Evolutionary conservation across 495 filamentous ascomycete species (phyloP), one percentile per base, ranked within the genome.

Genomic region (Podospora sp.): DNA sequence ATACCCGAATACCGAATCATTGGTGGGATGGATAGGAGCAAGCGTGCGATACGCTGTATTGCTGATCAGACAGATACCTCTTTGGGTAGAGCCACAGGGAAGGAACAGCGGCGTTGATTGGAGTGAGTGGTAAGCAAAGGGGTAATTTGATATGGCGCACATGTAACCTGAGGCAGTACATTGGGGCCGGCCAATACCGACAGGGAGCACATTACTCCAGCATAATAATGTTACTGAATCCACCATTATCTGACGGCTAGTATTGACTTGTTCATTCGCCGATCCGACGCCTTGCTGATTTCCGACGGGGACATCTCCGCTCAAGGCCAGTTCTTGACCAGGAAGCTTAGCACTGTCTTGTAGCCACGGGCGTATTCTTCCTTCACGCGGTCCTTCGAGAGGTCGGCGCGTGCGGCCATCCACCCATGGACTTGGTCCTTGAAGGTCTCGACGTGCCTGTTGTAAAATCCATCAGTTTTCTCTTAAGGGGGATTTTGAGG

Each of bases 301-400:
- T 46, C 16, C 40, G 2, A 18, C 5, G 40, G 40, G 14, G 40
- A 46, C 40, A 11, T 33, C 57, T 21, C 57, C 40, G 61, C 29
- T 73, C 63, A 77, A 56, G 66, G 20, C 76, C 73, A 82, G 77
- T 94, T 81, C 83, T 92, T 82, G 50, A 86, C 85, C 77, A 93
- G 90, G 76, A 93, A 96, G 55, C 88, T 85, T 55, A 96, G 72
- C 63, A 92, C 80, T 14, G 84, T 85, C 83, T 88, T 83, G 74
- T 96, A 97, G 0, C 91, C 93, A 16, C 90, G 80, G 79, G 88
- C 85, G 76, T 96, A 97, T 81, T 94, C 92, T 73, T 82, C 84
- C 75, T 83, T 87, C 51, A 92, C 89, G 65, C 84, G 83, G 6
- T 79, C 79, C 70, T 96, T 79, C 64, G 88, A 85, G 46, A 96